Evolutionary conservation across 2,329 filamentous ascomycete genomes (phyloP).

Genomic region (Fusarium nisikadoi): DNA sequence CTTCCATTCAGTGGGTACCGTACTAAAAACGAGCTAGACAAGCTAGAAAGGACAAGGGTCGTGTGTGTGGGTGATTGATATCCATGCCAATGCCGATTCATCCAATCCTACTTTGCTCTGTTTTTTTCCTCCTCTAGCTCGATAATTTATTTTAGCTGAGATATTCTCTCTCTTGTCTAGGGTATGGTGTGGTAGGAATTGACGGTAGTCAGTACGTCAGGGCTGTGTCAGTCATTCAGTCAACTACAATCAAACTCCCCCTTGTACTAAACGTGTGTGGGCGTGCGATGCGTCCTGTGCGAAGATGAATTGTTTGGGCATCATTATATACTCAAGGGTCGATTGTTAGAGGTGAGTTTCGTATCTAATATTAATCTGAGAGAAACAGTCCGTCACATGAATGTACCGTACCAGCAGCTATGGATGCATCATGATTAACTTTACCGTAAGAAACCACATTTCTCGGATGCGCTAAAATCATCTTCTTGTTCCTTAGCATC

Average conservation of each 20-base stretch:
- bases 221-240: background rate
- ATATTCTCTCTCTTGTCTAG: slow-evolving; percentile 12
- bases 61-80: slow-evolving; percentile 16
- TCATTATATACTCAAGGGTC: slow-evolving; percentile 6
- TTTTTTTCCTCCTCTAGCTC: background rate
- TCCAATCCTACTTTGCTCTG: slow-evolving; percentile 1
- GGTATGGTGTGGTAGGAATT: slow-evolving; percentile 1
- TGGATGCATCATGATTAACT: background rate
- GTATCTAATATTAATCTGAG: background rate
- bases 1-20: slow-evolving; percentile 30
- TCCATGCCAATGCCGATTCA: slow-evolving; percentile 12
- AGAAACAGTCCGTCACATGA: background rate
- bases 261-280: slow-evolving; percentile 1
- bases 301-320: slow-evolving; percentile 21
- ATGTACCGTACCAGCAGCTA: background rate
- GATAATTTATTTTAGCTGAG: slow-evolving; percentile 9
- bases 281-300: slow-evolving; percentile 27
- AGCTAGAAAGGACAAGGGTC: background rate
- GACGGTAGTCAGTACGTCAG: slow-evolving; percentile 27
- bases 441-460: background rate
- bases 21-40: slow-evolving; percentile 7
- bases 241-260: slow-evolving; percentile 30
- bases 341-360: slow-evolving; percentile 9
- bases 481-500: background rate
- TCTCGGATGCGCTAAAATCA: slow-evolving; percentile 9